A percentile compares a stretch with the other conserved stretches of the same genome.
Evolutionary conservation across 179 eudicot genomes (phyloP).

Genomic region (Amaranthus tricolor): DNA sequence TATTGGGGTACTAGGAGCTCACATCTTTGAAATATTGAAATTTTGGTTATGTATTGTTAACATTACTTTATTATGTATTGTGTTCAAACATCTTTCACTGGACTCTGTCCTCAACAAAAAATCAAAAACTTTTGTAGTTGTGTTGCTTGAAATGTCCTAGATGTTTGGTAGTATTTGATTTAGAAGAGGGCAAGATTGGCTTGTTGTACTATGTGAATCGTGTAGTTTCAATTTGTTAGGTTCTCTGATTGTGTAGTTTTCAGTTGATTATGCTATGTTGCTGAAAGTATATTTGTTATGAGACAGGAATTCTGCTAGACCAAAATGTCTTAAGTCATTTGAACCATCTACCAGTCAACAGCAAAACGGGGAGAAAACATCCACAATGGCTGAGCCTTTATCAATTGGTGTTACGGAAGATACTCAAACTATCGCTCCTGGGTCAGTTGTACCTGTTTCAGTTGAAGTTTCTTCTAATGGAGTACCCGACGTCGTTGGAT

Average conservation of each 20-base stretch:
- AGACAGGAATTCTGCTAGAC: constrained; percentile 56
- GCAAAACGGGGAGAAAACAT: constrained; percentile 25
- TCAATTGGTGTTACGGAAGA: constrained; percentile 16
- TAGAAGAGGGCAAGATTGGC: neutral
- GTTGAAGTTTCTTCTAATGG: constrained; percentile 26
- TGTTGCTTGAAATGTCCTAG: neutral
- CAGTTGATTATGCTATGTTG: neutral
- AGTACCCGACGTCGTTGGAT: constrained; percentile 17
- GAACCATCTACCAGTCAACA: constrained; percentile 32
- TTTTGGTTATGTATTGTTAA: neutral
- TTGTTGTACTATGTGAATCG: neutral
- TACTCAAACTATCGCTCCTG: constrained; percentile 17
- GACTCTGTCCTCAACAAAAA: neutral
- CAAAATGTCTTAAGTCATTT: constrained; percentile 45
- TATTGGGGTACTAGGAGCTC: neutral
- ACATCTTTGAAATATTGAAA: neutral
- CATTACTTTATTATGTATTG: neutral
- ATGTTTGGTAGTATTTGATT: neutral
- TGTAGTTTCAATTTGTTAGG: neutral
- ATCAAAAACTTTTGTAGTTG: neutral
- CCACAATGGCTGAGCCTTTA: constrained; percentile 17
- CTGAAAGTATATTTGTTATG: constrained; percentile 19
- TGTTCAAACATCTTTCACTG: neutral
- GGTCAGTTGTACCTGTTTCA: constrained; percentile 24
- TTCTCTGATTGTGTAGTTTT: neutral